A percentile compares a stretch with the other conserved stretches of the same genome.
Conservation (phyloP, 2,329 filamentous ascomycete genomes). For the Aspergillus hiratsukae region DNA sequence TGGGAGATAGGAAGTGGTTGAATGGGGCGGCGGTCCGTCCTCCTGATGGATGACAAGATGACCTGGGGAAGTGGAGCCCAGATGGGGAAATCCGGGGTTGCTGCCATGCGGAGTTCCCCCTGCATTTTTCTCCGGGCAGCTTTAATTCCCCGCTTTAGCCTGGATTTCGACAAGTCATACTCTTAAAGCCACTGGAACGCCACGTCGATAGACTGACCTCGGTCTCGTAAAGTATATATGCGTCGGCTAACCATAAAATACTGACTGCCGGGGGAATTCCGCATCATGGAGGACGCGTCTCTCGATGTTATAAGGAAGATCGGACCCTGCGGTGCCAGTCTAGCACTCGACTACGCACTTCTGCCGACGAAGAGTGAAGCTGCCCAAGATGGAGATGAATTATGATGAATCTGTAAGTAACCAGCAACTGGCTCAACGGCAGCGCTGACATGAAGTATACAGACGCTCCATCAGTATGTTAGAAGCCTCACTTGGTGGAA, state of each 20-base stretch:
- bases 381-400: conserved; percentile 47
- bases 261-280: not conserved
- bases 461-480: conserved; percentile 23
- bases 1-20: not conserved
- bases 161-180: not conserved
- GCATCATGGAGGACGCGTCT: not conserved
- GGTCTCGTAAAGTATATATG: not conserved
- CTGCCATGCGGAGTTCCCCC: too few relatives aligned
- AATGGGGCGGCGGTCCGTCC: too few relatives aligned
- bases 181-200: not conserved
- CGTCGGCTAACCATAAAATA: not conserved
- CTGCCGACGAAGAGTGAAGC: not conserved
- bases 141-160: not conserved
- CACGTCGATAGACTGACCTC: not conserved
- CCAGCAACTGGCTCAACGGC: not conserved
- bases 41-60: not conserved
- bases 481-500: not conserved
- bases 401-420: conserved; percentile 38
- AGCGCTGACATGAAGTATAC: not conserved
- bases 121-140: not conserved
- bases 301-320: not conserved
- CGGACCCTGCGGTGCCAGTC: not conserved
- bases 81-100: not conserved
- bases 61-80: not conserved
- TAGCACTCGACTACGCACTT: not conserved